Evolutionary conservation across 108 stramenopile genomes (phyloP).

Genomic region (Pinguiococcus pyrenoidosus): DNA sequence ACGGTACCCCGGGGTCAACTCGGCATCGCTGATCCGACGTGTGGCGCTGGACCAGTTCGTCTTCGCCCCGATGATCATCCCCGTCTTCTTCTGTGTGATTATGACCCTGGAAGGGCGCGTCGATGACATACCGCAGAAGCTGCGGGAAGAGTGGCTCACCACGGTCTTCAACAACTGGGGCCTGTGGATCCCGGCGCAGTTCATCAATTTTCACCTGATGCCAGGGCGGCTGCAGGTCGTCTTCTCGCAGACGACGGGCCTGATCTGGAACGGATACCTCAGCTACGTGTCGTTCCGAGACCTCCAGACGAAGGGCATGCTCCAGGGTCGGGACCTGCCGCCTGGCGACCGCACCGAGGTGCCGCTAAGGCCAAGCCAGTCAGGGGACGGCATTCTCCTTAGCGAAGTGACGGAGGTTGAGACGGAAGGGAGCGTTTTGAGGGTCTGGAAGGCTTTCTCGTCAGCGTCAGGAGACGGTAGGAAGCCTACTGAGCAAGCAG

Average conservation of each 20-base stretch:
- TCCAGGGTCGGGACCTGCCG: no score
- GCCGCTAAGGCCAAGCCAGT: no score
- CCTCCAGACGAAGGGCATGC: no score
- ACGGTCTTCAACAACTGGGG: slow-evolving; percentile 26
- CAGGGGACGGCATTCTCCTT: no score
- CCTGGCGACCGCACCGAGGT: no score
- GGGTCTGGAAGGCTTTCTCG: no score
- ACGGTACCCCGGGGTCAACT: slow-evolving; percentile 9
- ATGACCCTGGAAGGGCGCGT: slow-evolving; percentile 15
- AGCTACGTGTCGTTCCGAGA: no score
- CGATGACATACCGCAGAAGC: slow-evolving; percentile 13
- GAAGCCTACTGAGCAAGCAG: no score
- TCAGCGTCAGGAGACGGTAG: no score
- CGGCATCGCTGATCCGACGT: slow-evolving; percentile 17
- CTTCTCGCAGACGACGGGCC: not conserved
- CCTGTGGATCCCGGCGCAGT: slow-evolving; percentile 37
- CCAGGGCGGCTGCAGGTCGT: slow-evolving; percentile 13
- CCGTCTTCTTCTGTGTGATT: slow-evolving; percentile 16
- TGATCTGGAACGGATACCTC: slow-evolving; percentile 5
- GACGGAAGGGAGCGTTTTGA: no score
- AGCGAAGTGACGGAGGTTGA: no score
- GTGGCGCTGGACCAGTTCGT: slow-evolving; percentile 30
- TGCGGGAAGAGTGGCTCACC: slow-evolving; percentile 19
- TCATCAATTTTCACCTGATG: slow-evolving; percentile 29
- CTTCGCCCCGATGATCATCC: slow-evolving; percentile 17